Evolutionary conservation across 78 protist genomes (phyloP).

Genomic region (Tieghemostelium lacteum): DNA sequence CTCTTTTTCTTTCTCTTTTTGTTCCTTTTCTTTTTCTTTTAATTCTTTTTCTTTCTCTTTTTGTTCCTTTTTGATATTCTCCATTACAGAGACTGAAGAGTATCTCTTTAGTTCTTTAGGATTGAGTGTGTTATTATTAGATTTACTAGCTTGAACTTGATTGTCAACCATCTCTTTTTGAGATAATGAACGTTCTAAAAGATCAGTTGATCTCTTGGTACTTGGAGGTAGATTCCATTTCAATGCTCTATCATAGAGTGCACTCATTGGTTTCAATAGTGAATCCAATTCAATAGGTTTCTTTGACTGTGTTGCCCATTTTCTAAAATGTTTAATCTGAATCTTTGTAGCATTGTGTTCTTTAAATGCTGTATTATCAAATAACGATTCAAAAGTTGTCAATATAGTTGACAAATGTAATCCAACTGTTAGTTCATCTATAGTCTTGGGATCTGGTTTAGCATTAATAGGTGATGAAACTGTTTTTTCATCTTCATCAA

Average conservation of each 20-base stretch:
- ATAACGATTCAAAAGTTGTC: constrained; percentile 46
- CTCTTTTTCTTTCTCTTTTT: not conserved
- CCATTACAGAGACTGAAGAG: constrained; percentile 59
- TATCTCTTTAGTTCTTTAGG: constrained; percentile 74
- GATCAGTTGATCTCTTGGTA: not conserved
- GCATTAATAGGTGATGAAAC: constrained; percentile 3
- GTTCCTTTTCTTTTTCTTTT: not conserved
- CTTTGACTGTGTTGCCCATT: constrained; percentile 51
- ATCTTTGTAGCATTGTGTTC: constrained; percentile 42
- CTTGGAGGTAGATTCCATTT: constrained; percentile 25
- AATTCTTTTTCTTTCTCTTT: constrained; percentile 14
- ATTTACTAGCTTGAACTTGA: not conserved
- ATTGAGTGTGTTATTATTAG: not conserved
- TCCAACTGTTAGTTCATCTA: constrained; percentile 58
- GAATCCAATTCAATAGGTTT: constrained; percentile 64
- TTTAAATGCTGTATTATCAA: constrained; percentile 18
- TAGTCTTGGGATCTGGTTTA: constrained; percentile 65
- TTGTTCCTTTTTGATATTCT: not conserved
- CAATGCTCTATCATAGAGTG: constrained; percentile 58
- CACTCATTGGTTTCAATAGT: constrained; percentile 45
- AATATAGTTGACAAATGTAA: constrained; percentile 34
- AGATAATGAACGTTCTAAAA: constrained; percentile 37
- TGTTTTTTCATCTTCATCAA: constrained; percentile 21
- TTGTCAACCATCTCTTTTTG: not conserved
- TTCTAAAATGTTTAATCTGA: constrained; percentile 34